phyloP scores from a whole-genome alignment of 129 eudicot species.

The Pseudognaphalium luteoalbum region DNA sequence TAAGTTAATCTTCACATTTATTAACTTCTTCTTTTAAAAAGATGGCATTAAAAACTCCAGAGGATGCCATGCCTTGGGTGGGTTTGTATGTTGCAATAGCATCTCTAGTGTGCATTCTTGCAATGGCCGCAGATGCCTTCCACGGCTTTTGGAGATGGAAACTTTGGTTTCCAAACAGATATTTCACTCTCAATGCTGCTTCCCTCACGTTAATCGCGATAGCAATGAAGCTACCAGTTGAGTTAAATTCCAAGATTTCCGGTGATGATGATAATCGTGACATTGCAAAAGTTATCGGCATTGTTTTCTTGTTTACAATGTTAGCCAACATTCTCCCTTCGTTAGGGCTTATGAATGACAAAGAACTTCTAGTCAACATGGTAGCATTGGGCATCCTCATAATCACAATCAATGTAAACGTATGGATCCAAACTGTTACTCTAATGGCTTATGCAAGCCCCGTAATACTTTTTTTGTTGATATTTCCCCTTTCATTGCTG shows the following conservation, averaged over 20 bases:
- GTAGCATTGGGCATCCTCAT: slow-evolving; percentile 24
- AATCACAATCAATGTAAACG: slow-evolving; percentile 15
- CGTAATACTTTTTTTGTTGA: neutral
- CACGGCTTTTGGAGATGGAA: slow-evolving; percentile 32
- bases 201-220: slow-evolving; percentile 43
- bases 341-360: slow-evolving; percentile 28
- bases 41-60: slow-evolving; percentile 3
- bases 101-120: slow-evolving; percentile 38
- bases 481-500: slow-evolving; percentile 2
- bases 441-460: neutral
- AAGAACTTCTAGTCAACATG: slow-evolving; percentile 10
- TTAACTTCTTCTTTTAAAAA: neutral
- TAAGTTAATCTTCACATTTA: neutral
- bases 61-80: slow-evolving; percentile 41
- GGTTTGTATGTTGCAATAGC: slow-evolving; percentile 45
- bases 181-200: slow-evolving; percentile 41
- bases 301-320: slow-evolving; percentile 14
- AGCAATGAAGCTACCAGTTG: slow-evolving; percentile 45
- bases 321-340: slow-evolving; percentile 32
- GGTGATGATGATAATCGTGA: neutral
- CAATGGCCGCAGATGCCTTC: slow-evolving; percentile 39
- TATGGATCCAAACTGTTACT: neutral
- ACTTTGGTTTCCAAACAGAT: slow-evolving; percentile 44
- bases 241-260: slow-evolving; percentile 16
- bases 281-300: neutral